Percentiles rank a stretch among this genome's conserved stretches.
phyloP scores from a whole-genome alignment of 2,329 filamentous ascomycete species.

The Phyllosticta paracitricarpa region DNA sequence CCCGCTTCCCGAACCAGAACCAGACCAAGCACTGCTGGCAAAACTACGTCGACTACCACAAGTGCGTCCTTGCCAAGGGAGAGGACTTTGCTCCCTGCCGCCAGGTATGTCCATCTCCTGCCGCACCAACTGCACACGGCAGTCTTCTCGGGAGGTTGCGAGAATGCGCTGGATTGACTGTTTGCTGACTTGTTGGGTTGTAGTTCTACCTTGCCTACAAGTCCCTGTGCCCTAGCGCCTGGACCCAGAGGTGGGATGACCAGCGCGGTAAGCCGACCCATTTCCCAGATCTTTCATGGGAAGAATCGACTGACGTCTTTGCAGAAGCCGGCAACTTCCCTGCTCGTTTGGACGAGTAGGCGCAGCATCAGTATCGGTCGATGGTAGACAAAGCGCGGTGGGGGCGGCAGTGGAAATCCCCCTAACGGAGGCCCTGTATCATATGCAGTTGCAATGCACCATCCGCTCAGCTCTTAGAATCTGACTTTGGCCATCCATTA shows the following conservation, averaged over 20 bases:
- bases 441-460: not conserved
- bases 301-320: not conserved
- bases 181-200: not conserved
- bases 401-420: not conserved
- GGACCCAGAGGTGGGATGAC: conserved; percentile 92
- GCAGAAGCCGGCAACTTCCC: conserved; percentile 14
- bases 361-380: not conserved
- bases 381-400: not conserved
- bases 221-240: conserved; percentile 91
- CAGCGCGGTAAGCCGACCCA: conserved; percentile 64
- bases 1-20: conserved; percentile 97
- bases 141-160: too few species aligned
- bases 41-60: conserved; percentile 99
- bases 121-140: not conserved
- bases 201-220: conserved; percentile 96
- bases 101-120: conserved; percentile 54
- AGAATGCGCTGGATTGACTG: not conserved
- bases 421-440: not conserved
- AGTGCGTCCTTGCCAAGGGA: conserved; percentile 97
- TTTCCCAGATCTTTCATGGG: not conserved
- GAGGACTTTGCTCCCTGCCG: conserved; percentile 96
- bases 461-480: not conserved
- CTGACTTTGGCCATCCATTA: not conserved
- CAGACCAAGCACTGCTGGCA: conserved; percentile 99
- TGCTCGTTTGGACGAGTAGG: conserved; percentile 12